phyloP scores from a whole-genome alignment of 202 grass and related monocot species.

The Schoenoplectus triqueter region DNA sequence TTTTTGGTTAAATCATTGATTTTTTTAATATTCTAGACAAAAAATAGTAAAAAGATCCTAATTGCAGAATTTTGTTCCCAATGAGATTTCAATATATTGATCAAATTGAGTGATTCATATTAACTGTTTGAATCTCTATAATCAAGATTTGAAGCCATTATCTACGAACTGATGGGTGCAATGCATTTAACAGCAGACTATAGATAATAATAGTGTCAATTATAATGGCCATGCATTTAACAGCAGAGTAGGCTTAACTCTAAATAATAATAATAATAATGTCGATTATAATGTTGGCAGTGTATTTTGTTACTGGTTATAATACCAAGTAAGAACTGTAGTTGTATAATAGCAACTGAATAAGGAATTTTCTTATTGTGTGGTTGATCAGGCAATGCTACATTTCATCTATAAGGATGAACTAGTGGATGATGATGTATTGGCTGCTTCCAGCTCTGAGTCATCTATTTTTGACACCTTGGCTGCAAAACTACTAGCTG shows the following conservation, averaged over 20 bases:
- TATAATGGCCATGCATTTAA: neutral
- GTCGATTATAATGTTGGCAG: neutral
- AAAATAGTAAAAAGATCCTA: neutral
- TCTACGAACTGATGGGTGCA: neutral
- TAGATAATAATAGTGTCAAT: neutral
- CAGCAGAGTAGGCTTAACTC: neutral
- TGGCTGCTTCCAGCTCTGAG: constrained; percentile 61
- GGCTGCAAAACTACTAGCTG: constrained; percentile 88
- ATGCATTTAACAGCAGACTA: neutral
- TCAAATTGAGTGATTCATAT: neutral
- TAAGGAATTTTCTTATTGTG: constrained; percentile 2
- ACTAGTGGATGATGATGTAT: constrained; percentile 72
- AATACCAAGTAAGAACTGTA: neutral
- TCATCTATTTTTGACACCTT: constrained; percentile 78
- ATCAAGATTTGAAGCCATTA: constrained; percentile 17
- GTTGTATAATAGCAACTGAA: neutral
- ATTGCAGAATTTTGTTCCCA: neutral
- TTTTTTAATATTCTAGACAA: constrained; percentile 4
- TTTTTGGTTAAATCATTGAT: neutral
- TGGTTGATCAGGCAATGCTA: constrained; percentile 69
- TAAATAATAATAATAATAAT: neutral
- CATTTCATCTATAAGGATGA: constrained; percentile 90
- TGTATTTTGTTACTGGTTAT: neutral
- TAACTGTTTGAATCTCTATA: neutral
- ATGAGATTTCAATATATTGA: constrained; percentile 1